These are phyloP conservation scores for Tylopilus orsonianus DNA, from an alignment of 1,284 basidiomycete species.

Conservation along the genomic window DNA sequence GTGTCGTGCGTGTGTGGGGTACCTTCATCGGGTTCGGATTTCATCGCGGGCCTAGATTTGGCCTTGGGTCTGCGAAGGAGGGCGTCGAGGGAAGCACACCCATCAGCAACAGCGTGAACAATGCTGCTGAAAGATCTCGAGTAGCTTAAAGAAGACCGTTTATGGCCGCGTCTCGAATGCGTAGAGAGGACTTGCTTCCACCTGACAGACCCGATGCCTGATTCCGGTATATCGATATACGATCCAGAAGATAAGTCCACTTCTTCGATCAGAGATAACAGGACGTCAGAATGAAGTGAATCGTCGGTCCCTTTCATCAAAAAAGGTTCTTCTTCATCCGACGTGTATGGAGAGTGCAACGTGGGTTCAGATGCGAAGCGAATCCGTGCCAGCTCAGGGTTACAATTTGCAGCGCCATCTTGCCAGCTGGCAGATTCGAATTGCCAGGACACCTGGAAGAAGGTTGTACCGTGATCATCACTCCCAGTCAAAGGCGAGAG, in stretches of 20 bases:
- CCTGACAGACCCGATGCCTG: neutral
- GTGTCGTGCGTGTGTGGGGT: neutral
- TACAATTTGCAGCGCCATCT: neutral
- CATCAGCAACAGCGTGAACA: constrained; percentile 13
- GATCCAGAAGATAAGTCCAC: neutral
- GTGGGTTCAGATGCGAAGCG: constrained; percentile 19
- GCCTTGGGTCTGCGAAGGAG: constrained; percentile 19
- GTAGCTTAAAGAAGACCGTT: constrained; percentile 15
- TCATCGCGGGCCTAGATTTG: constrained; percentile 2
- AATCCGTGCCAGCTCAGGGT: neutral
- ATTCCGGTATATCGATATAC: neutral
- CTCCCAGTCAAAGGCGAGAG: neutral
- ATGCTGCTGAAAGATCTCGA: constrained; percentile 22
- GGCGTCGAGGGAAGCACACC: constrained; percentile 20
- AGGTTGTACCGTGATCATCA: neutral
- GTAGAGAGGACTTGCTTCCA: neutral
- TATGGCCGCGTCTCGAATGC: constrained; percentile 6
- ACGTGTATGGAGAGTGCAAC: neutral
- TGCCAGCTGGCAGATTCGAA: neutral
- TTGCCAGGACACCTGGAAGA: neutral
- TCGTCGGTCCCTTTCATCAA: constrained; percentile 9
- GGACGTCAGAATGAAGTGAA: constrained; percentile 12
- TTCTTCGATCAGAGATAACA: constrained; percentile 16
- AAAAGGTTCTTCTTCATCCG: constrained; percentile 8
- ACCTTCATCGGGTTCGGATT: neutral